Evolutionary conservation across 371 early-diverging fungal species (phyloP).

Genomic region (Mucor saturninus): DNA sequence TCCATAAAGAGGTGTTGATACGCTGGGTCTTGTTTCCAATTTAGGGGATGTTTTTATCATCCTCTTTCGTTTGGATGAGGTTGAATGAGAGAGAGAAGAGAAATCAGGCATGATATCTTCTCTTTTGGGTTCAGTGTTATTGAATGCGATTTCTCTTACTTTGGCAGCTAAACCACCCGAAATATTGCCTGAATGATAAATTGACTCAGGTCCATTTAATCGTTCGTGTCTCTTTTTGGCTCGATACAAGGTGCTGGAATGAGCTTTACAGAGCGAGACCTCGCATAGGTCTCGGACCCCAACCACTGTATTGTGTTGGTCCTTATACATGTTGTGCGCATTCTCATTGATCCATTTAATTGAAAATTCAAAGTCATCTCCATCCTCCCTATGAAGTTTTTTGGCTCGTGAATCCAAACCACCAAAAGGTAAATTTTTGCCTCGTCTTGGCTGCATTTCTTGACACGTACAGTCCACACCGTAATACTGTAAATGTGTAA

Average conservation of each 20-base stretch:
- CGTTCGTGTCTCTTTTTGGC: constrained; percentile 42
- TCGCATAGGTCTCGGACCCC: constrained; percentile 27
- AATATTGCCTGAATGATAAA: not conserved
- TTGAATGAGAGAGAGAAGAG: constrained; percentile 21
- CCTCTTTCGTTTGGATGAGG: constrained; percentile 33
- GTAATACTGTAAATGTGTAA: constrained; percentile 27
- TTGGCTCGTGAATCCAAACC: constrained; percentile 44
- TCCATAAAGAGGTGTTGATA: constrained; percentile 32
- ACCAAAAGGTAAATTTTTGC: constrained; percentile 38
- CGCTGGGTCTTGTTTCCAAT: constrained; percentile 21
- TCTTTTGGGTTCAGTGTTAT: not conserved
- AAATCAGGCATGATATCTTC: constrained; percentile 19
- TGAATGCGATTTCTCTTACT: constrained; percentile 28
- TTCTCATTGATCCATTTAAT: constrained; percentile 35
- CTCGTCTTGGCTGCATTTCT: constrained; percentile 40
- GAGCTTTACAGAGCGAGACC: constrained; percentile 46
- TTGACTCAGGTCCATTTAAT: constrained; percentile 1
- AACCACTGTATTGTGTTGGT: constrained; percentile 19
- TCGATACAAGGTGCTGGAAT: constrained; percentile 40
- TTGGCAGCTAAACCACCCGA: constrained; percentile 34
- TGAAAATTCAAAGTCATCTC: constrained; percentile 40
- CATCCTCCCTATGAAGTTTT: constrained; percentile 27
- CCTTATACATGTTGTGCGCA: constrained; percentile 31
- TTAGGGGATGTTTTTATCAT: constrained; percentile 9
- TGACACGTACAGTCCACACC: constrained; percentile 33